Percentiles rank a stretch among this genome's conserved stretches.
Evolutionary conservation across 1,284 basidiomycete species (phyloP).

Genomic region (Irpex sp.): DNA sequence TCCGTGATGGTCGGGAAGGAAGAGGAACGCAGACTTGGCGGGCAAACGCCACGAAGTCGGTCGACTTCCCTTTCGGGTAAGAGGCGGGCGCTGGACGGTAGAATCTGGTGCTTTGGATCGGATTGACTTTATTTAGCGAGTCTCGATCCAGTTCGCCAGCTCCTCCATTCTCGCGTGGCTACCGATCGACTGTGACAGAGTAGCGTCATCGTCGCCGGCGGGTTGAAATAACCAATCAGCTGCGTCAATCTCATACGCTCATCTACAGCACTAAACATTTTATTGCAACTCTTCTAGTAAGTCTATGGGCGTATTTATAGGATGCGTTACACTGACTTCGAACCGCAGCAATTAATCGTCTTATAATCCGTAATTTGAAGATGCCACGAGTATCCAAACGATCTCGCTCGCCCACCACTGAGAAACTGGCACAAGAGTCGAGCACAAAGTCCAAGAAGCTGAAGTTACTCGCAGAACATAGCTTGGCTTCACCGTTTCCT

Average conservation of each 20-base stretch:
- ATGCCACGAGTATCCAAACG: slow-evolving; percentile 21
- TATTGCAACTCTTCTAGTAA: background rate
- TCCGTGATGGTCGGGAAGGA: background rate
- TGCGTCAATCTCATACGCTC: background rate
- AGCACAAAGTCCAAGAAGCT: slow-evolving; percentile 43
- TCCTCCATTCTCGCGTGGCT: background rate
- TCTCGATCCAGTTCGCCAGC: background rate
- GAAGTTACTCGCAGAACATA: slow-evolving; percentile 44
- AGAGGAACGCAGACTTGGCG: no score
- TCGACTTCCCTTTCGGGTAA: background rate
- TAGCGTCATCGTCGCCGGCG: background rate
- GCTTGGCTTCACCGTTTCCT: slow-evolving; percentile 50
- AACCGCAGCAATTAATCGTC: background rate
- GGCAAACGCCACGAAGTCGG: background rate
- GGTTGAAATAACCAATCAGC: background rate
- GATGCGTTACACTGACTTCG: background rate
- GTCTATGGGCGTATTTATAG: background rate
- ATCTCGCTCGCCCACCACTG: slow-evolving; percentile 17
- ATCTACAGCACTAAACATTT: background rate
- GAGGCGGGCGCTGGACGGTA: background rate
- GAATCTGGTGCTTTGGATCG: background rate
- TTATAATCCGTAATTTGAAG: background rate
- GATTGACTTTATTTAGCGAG: background rate
- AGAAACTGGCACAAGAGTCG: slow-evolving; percentile 1
- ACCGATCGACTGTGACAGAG: background rate